These are phyloP conservation scores for Saccharomycopsis fermentans DNA, from an alignment of 805 yeast species.

Conservation along the genomic window DNA sequence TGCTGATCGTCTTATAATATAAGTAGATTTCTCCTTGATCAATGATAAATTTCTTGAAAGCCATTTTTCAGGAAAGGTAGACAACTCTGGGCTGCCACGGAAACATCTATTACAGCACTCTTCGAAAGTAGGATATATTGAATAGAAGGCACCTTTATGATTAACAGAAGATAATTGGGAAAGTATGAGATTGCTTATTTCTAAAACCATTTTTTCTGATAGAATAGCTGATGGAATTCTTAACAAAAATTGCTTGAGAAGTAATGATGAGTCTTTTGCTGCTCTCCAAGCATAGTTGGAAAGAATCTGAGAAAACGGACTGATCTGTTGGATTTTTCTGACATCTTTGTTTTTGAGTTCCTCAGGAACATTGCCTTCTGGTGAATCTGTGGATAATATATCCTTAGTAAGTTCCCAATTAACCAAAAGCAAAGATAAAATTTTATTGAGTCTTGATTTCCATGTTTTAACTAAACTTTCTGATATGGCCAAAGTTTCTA, in stretches of 20 bases:
- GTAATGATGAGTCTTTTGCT: conserved; percentile 58
- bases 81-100: conserved; percentile 21
- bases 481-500: background rate
- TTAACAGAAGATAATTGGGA: conserved; percentile 63
- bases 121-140: conserved; percentile 74
- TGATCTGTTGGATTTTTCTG: conserved; percentile 1
- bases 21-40: conserved; percentile 49
- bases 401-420: conserved; percentile 29
- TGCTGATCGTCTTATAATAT: conserved; percentile 83
- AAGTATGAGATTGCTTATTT: conserved; percentile 45
- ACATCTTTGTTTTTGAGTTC: conserved; percentile 30
- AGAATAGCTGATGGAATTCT: conserved; percentile 22
- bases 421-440: conserved; percentile 20
- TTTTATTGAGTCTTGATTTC: conserved; percentile 3
- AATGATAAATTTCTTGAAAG: conserved; percentile 42
- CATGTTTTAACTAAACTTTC: background rate
- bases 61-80: conserved; percentile 45
- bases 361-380: conserved; percentile 53
- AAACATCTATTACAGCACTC: conserved; percentile 52
- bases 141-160: conserved; percentile 87
- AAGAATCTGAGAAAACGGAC: conserved; percentile 34
- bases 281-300: conserved; percentile 76
- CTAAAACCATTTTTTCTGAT: conserved; percentile 20
- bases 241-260: conserved; percentile 39
- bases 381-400: conserved; percentile 56